Percentiles rank a stretch among this genome's conserved stretches.
phyloP scores from a whole-genome alignment of 2,329 filamentous ascomycete genomes.

The Hymenotorrendiella dingleyae region DNA sequence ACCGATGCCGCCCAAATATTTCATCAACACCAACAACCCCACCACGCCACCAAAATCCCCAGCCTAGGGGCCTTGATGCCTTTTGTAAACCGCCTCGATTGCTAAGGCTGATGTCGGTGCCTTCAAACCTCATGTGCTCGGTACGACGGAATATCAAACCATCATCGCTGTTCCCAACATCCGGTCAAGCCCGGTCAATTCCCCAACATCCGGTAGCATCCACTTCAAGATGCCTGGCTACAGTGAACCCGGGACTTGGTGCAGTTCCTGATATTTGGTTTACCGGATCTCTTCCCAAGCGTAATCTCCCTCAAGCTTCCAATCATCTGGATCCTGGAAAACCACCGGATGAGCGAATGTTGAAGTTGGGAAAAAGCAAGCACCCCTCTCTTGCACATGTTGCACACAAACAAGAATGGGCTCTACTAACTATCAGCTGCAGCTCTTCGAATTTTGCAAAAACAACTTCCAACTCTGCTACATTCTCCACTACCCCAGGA shows the following conservation, averaged over 20 bases:
- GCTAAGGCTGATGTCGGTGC: conserved; percentile 29
- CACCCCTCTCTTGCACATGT: background rate
- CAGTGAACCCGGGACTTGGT: conserved; percentile 20
- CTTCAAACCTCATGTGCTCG: conserved; percentile 19
- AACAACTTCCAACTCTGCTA: conserved; percentile 60
- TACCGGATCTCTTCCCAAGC: conserved; percentile 31
- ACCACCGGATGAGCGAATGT: conserved; percentile 48
- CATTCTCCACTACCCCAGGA: conserved; percentile 65
- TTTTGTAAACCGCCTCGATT: conserved; percentile 8
- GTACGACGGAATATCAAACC: conserved; percentile 17
- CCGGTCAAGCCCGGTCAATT: conserved; percentile 6
- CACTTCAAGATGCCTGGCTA: conserved; percentile 20
- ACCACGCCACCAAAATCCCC: no score
- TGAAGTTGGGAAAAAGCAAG: conserved; percentile 41
- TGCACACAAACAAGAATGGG: background rate
- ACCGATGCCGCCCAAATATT: background rate
- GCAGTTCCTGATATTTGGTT: conserved; percentile 39
- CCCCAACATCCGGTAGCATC: conserved; percentile 4
- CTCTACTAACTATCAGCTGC: conserved; percentile 11
- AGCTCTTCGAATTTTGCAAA: conserved; percentile 61
- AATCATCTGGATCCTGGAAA: conserved; percentile 27
- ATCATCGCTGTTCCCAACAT: conserved; percentile 5
- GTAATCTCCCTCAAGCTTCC: conserved; percentile 8
- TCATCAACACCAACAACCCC: background rate
- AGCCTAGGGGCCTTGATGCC: conserved; percentile 15